A percentile compares a stretch with the other conserved stretches of the same genome.
Evolutionary conservation across 1,284 basidiomycete species (phyloP).

Genomic region (Trametes hirsuta): DNA sequence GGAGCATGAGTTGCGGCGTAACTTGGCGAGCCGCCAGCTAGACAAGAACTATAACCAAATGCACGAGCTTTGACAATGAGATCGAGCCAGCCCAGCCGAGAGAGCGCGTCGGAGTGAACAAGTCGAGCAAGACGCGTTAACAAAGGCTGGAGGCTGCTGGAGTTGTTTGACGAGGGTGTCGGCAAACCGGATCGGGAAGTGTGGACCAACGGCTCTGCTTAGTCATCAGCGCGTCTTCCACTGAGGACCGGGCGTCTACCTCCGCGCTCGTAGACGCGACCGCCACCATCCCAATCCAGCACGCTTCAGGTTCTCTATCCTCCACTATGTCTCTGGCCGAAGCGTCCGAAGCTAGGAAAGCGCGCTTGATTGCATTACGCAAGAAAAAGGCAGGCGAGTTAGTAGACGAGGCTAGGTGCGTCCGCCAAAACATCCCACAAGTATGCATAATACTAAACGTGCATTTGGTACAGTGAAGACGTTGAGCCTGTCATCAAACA

Average conservation of each 20-base stretch:
- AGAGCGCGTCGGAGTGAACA: background rate
- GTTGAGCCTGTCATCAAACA: slow-evolving; percentile 67
- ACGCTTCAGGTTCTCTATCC: background rate
- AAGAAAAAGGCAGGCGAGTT: slow-evolving; percentile 73
- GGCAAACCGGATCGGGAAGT: slow-evolving; percentile 5
- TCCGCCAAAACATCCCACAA: background rate
- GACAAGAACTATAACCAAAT: background rate
- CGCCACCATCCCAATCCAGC: slow-evolving; percentile 2
- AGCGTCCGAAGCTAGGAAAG: slow-evolving; percentile 85
- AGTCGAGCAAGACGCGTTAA: background rate
- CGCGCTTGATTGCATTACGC: slow-evolving; percentile 80
- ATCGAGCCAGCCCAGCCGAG: background rate
- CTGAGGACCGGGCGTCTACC: slow-evolving; percentile 2
- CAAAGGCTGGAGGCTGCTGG: background rate
- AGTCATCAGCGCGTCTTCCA: slow-evolving; percentile 19
- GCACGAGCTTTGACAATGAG: background rate
- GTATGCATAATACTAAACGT: background rate
- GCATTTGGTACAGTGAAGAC: slow-evolving; percentile 17
- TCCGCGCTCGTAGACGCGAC: slow-evolving; percentile 8
- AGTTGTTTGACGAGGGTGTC: slow-evolving; percentile 7
- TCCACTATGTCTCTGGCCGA: slow-evolving; percentile 79
- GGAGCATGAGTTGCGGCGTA: slow-evolving; percentile 37
- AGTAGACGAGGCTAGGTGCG: slow-evolving; percentile 43
- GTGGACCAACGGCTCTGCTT: slow-evolving; percentile 11
- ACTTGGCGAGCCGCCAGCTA: background rate